A percentile compares a stretch with the other conserved stretches of the same genome.
These are phyloP conservation scores for Abrus pulchellus DNA, from an alignment of 306 rosid genomes.

Conservation along the genomic window DNA sequence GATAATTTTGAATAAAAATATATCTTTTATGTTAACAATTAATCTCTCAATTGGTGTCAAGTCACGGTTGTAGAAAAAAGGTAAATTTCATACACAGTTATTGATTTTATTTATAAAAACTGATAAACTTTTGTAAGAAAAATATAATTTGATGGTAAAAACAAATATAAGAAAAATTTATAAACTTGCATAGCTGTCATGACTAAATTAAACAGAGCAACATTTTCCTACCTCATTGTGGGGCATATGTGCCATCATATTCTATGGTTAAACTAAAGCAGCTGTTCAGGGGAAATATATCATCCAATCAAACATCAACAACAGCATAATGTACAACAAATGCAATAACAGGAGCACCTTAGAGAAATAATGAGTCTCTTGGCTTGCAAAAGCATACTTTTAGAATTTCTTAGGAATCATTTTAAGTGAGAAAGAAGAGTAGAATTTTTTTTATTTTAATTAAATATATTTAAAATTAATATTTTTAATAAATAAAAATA, in stretches of 20 bases:
- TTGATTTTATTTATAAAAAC: background rate
- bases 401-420: background rate
- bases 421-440: no score
- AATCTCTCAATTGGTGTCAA: no score
- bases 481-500: no score
- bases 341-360: slow-evolving; percentile 41
- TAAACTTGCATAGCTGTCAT: background rate
- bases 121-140: background rate
- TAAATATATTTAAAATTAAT: no score
- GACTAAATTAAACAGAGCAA: background rate
- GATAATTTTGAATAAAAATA: no score
- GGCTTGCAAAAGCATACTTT: slow-evolving; percentile 29
- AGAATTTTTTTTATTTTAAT: no score
- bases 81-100: no score
- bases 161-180: background rate
- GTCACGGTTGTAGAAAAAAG: no score
- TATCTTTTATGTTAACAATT: no score
- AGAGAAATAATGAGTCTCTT: slow-evolving; percentile 44
- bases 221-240: slow-evolving; percentile 11
- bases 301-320: slow-evolving; percentile 54
- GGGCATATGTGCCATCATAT: slow-evolving; percentile 31
- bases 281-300: slow-evolving; percentile 35
- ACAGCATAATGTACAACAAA: slow-evolving; percentile 32
- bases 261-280: slow-evolving; percentile 36
- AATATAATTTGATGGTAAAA: background rate